Evolutionary conservation across 164 flowering plant species (phyloP).

Genomic region (Vitis labrusca): DNA sequence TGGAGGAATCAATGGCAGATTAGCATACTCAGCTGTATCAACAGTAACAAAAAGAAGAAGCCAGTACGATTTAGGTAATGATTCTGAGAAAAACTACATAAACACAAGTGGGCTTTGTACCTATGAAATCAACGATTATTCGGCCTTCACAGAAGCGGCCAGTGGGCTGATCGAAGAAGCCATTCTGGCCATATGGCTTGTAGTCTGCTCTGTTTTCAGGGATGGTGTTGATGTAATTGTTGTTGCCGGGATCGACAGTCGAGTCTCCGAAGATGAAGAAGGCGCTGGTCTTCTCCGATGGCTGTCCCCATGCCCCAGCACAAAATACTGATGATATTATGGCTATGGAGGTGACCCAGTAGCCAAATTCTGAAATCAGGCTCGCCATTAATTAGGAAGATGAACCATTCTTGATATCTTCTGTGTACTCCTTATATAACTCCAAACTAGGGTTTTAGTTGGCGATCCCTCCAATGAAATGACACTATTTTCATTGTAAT

Average conservation of each 20-base stretch:
- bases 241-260: slow-evolving; percentile 58
- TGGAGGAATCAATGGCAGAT: slow-evolving; percentile 52
- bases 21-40: slow-evolving; percentile 53
- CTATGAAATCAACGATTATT: slow-evolving; percentile 45
- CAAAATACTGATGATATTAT: neutral
- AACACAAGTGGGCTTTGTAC: slow-evolving; percentile 18
- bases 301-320: neutral
- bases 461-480: neutral
- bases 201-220: slow-evolving; percentile 44
- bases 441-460: neutral
- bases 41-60: neutral
- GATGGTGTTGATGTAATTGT: slow-evolving; percentile 47
- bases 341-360: neutral
- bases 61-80: no score
- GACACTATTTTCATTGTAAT: no score
- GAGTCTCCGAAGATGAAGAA: slow-evolving; percentile 71
- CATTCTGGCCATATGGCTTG: slow-evolving; percentile 55
- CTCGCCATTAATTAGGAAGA: slow-evolving; percentile 15
- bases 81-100: neutral
- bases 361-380: neutral
- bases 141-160: slow-evolving; percentile 70
- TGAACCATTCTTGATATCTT: neutral
- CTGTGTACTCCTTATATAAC: neutral
- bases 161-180: slow-evolving; percentile 45
- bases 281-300: slow-evolving; percentile 13